A percentile compares a stretch with the other conserved stretches of the same genome.
These are phyloP conservation scores for Agrocybe praecox DNA, from an alignment of 768 basidiomycete species.

Conservation along the genomic window DNA sequence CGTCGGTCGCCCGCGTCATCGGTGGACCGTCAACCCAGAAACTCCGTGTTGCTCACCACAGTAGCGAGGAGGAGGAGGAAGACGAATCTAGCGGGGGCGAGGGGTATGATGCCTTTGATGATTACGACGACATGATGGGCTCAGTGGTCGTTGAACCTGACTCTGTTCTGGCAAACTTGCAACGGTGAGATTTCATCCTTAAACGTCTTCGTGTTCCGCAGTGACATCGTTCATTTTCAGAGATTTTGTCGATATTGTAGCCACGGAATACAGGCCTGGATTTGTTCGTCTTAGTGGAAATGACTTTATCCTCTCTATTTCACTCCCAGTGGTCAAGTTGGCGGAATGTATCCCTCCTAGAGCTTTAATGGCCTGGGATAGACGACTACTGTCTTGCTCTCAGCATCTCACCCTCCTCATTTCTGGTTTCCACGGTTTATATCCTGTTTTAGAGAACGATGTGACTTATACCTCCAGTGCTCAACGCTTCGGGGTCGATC, in stretches of 20 bases:
- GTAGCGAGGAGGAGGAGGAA: constrained; percentile 18
- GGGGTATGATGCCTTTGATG: constrained; percentile 37
- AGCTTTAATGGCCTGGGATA: constrained; percentile 77
- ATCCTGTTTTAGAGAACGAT: constrained; percentile 52
- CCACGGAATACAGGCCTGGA: constrained; percentile 60
- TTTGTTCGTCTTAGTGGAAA: constrained; percentile 51
- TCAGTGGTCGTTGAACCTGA: constrained; percentile 15
- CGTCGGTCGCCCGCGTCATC: constrained; percentile 27
- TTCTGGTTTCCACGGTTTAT: constrained; percentile 51
- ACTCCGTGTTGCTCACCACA: constrained; percentile 7
- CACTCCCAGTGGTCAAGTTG: constrained; percentile 54
- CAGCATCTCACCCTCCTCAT: constrained; percentile 69
- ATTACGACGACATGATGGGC: constrained; percentile 40
- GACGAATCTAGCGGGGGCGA: constrained; percentile 27
- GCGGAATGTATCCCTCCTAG: constrained; percentile 58
- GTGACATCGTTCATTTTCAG: constrained; percentile 29
- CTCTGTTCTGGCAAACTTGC: constrained; percentile 27
- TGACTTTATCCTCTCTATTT: constrained; percentile 58
- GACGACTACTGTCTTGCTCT: constrained; percentile 55
- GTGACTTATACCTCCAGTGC: constrained; percentile 41
- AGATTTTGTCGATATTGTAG: constrained; percentile 63
- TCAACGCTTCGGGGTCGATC: constrained; percentile 30
- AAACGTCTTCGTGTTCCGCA: background rate
- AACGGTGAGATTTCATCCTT: constrained; percentile 26
- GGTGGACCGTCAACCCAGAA: constrained; percentile 12